Percentiles rank a stretch among this genome's conserved stretches.
These are phyloP conservation scores for Colletotrichum spaethianum DNA, from an alignment of 2,329 filamentous ascomycete species.

Conservation along the genomic window DNA sequence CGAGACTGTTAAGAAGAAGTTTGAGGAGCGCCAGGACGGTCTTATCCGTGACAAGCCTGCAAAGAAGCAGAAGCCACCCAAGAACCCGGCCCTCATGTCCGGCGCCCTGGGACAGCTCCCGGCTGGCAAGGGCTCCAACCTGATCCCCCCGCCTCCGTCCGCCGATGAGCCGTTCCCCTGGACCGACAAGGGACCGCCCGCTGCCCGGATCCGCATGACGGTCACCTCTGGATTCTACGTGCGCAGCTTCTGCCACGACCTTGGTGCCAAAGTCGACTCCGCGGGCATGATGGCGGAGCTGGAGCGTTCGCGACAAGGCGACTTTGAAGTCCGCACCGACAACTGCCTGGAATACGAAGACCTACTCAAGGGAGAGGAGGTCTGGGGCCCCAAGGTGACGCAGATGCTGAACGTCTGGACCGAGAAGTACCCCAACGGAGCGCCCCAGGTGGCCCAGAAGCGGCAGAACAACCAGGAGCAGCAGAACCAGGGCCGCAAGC, in stretches of 20 bases:
- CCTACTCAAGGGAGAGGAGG: constrained; percentile 80
- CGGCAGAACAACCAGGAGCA: constrained; percentile 37
- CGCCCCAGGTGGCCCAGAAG: constrained; percentile 42
- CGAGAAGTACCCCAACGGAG: constrained; percentile 46
- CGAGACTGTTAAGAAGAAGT: constrained; percentile 70
- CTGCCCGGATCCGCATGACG: constrained; percentile 87
- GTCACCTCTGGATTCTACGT: constrained; percentile 98
- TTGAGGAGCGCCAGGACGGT: constrained; percentile 70
- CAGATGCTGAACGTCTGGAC: constrained; percentile 62
- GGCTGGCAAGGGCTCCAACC: constrained; percentile 66
- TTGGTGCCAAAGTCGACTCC: constrained; percentile 86
- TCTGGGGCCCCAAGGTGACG: constrained; percentile 84
- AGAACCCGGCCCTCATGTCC: constrained; percentile 67
- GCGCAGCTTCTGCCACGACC: constrained; percentile 91
- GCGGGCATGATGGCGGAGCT: constrained; percentile 90
- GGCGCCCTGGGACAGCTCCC: constrained; percentile 68
- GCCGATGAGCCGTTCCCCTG: constrained; percentile 67
- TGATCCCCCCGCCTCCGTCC: constrained; percentile 64
- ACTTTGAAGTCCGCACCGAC: constrained; percentile 78
- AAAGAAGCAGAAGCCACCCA: constrained; percentile 54
- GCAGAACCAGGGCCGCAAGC: constrained; percentile 37
- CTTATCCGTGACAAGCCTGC: constrained; percentile 67
- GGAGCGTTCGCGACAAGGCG: constrained; percentile 83
- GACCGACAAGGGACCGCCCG: constrained; percentile 77
- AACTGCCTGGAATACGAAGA: constrained; percentile 87